These are phyloP conservation scores for Allomyces macrogynus DNA, from an alignment of 192 early-diverging fungal species.

Conservation along the genomic window DNA sequence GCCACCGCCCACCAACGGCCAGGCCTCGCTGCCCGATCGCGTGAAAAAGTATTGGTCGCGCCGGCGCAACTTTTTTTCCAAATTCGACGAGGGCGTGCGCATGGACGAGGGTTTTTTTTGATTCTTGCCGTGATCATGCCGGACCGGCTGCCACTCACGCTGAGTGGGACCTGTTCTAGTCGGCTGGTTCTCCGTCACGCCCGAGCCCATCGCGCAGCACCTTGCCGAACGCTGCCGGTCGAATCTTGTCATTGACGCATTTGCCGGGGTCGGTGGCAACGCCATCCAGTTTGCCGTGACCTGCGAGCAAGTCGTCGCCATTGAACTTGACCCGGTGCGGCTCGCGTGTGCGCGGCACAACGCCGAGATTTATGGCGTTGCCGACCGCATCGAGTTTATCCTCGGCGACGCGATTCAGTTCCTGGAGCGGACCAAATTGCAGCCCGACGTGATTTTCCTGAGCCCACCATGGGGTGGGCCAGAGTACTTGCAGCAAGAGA, in stretches of 20 bases:
- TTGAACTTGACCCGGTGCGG: slow-evolving; percentile 67
- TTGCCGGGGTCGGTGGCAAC: slow-evolving; percentile 92
- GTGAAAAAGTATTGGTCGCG: slow-evolving; percentile 61
- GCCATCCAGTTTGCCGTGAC: slow-evolving; percentile 84
- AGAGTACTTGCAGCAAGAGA: neutral
- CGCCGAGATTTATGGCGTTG: slow-evolving; percentile 75
- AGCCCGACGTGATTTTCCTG: too few species aligned
- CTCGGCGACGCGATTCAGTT: slow-evolving; percentile 43
- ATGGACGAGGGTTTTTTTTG: too few species aligned
- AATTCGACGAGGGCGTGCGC: too few species aligned
- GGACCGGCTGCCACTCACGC: too few species aligned
- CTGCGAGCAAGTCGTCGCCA: slow-evolving; percentile 74
- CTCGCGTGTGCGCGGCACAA: slow-evolving; percentile 67
- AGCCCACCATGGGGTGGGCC: slow-evolving; percentile 87
- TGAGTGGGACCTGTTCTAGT: too few species aligned
- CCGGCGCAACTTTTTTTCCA: too few species aligned
- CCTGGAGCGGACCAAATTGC: too few species aligned
- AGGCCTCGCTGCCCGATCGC: neutral
- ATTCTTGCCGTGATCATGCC: neutral
- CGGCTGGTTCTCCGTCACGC: slow-evolving; percentile 92
- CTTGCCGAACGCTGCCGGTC: slow-evolving; percentile 45
- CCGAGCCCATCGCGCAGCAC: too few species aligned
- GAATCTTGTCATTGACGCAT: slow-evolving; percentile 65
- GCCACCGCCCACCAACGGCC: neutral
- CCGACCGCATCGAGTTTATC: slow-evolving; percentile 79